phyloP scores from a whole-genome alignment of 345 rosid species.

The Populus tremula region DNA sequence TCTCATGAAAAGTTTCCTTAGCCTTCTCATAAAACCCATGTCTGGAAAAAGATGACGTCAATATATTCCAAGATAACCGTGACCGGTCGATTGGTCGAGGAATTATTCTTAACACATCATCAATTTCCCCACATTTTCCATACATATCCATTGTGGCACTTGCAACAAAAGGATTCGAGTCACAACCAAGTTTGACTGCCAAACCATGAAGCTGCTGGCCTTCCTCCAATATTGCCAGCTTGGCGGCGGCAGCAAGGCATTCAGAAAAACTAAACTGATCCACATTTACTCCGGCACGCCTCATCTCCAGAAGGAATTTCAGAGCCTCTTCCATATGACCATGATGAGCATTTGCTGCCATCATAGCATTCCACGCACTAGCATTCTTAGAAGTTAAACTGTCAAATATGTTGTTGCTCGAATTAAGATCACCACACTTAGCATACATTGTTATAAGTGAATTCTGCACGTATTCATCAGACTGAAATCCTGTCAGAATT shows the following conservation, averaged over 20 bases:
- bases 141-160: conserved; percentile 88
- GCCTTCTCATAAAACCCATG: conserved; percentile 64
- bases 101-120: conserved; percentile 51
- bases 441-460: conserved; percentile 84
- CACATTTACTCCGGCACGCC: conserved; percentile 45
- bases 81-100: conserved; percentile 44
- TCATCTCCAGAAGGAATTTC: conserved; percentile 56
- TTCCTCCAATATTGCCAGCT: conserved; percentile 75
- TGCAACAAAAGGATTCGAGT: conserved; percentile 48
- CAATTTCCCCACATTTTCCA: conserved; percentile 78
- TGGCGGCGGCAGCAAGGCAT: conserved; percentile 75
- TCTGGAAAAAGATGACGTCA: conserved; percentile 77
- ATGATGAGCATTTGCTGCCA: conserved; percentile 69
- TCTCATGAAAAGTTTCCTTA: conserved; percentile 66
- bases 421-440: conserved; percentile 66
- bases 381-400: conserved; percentile 40
- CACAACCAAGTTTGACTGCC: conserved; percentile 63
- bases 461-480: conserved; percentile 52
- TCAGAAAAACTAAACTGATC: conserved; percentile 78
- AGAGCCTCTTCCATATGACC: conserved; percentile 66
- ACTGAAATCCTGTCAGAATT: conserved; percentile 58
- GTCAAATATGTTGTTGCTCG: conserved; percentile 51
- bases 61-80: conserved; percentile 74
- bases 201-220: conserved; percentile 74
- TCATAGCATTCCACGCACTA: conserved; percentile 72